Conservation (phyloP, 2,329 filamentous ascomycete species). For the Aureobasidium namibiae region DNA sequence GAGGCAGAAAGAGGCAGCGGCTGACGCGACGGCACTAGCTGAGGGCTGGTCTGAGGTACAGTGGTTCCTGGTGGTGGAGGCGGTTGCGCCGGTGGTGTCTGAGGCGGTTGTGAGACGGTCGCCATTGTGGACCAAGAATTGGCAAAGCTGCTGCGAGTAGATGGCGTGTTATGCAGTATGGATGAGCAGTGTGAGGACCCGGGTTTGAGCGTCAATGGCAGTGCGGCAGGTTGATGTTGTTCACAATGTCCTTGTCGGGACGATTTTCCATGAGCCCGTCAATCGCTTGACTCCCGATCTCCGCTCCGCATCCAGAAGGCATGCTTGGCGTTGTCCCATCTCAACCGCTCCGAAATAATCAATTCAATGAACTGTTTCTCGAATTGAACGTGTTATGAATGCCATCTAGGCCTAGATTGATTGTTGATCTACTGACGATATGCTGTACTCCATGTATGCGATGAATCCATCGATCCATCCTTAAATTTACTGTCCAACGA, state of each 20-base stretch:
- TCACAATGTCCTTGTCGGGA: background rate
- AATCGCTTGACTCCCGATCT: background rate
- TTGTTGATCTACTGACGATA: background rate
- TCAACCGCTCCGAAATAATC: too few relatives aligned
- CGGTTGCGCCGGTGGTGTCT: slow-evolving; percentile 1
- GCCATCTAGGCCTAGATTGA: background rate
- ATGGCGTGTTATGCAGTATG: background rate
- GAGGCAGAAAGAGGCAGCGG: slow-evolving; percentile 74
- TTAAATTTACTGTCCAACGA: background rate
- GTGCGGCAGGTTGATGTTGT: background rate
- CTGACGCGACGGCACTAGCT: slow-evolving; percentile 43
- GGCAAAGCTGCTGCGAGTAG: background rate
- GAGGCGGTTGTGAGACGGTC: slow-evolving; percentile 10
- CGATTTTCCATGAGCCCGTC: slow-evolving; percentile 5
- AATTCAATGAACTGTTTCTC: background rate
- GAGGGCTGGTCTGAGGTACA: background rate
- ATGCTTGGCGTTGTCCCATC: background rate
- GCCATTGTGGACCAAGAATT: background rate
- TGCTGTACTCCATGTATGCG: background rate
- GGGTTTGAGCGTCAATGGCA: background rate
- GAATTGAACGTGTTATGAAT: background rate
- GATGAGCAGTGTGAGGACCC: too few relatives aligned
- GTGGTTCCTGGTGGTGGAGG: slow-evolving; percentile 1
- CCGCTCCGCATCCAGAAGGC: background rate
- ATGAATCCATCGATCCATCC: background rate